Evolutionary conservation across 495 filamentous ascomycete species (phyloP), one percentile per base, ranked within the genome.

Genomic region (Neohortaea acidophila): DNA sequence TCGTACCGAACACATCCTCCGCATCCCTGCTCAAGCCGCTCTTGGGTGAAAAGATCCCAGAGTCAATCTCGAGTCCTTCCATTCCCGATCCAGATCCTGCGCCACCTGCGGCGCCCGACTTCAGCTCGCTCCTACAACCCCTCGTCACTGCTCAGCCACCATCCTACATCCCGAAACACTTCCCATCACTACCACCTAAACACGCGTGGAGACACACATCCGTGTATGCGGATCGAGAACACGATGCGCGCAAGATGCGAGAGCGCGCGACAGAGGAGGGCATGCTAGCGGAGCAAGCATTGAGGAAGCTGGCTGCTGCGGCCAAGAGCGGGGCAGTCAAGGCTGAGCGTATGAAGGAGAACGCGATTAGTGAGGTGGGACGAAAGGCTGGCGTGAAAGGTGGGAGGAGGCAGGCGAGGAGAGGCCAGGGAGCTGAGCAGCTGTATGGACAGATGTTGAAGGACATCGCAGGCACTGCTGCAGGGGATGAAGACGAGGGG

Each of bases 221-320:
- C 2, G 71, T 80, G 8, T 79, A 70, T 44, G 69, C 73, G 0
- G 63, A 69, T 30, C 67, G 79, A 31, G 75, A 80, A 33, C 69
- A 60, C 17, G 79, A 85, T 53, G 74, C 79, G 1, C 62, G 77
- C 30, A 72, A 70, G 52, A 77, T 85, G 36, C 64, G 81, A 11
- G 81, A 85, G 53, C 68, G 63, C 19, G 79, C 79, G 2, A 79
- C 78, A 3, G 70, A 79, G 53, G 75, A 82, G 48, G 79, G 80
- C 15, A 63, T 80, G 21, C 59, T 78, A 40, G 81, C 76, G 1
- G 81, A 86, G 59, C 72, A 81, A 44, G 79, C 79, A 15, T 52
- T 86, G 38, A 64, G 81, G 26, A 76, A 73, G 47, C 59, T 85
- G 31, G 70, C 78, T 26, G 55, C 51, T 12, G 61, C 62, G 15